These are phyloP conservation scores for Inga leiocalycina DNA, from an alignment of 306 rosid species.

Conservation along the genomic window DNA sequence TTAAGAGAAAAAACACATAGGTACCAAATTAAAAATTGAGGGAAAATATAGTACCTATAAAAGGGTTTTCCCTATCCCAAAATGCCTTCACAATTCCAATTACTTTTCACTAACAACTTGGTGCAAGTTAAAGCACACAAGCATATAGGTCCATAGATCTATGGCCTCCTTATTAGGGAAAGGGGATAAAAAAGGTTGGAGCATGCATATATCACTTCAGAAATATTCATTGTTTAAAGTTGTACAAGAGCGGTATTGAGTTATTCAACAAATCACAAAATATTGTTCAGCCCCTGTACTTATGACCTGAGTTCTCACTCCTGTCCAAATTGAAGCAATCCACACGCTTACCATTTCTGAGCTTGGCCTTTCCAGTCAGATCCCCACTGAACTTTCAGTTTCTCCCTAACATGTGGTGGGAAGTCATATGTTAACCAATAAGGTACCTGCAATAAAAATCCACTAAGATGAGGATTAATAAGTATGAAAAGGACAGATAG, in stretches of 20 bases:
- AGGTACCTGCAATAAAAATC: slow-evolving; percentile 61
- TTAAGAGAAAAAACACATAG: too few relatives aligned
- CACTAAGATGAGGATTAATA: slow-evolving; percentile 27
- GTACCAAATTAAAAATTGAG: too few relatives aligned
- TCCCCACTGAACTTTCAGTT: slow-evolving; percentile 71
- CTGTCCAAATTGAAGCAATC: slow-evolving; percentile 20
- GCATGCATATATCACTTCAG: neutral
- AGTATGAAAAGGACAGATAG: neutral
- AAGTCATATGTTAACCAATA: slow-evolving; percentile 91
- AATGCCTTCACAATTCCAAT: slow-evolving; percentile 8
- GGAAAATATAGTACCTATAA: too few relatives aligned
- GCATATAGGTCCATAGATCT: neutral
- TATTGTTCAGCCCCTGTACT: neutral
- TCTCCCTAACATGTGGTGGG: slow-evolving; percentile 80
- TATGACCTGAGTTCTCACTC: slow-evolving; percentile 11
- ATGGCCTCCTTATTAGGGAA: neutral
- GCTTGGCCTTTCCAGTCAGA: slow-evolving; percentile 96
- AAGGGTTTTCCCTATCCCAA: neutral
- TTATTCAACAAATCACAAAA: slow-evolving; percentile 12
- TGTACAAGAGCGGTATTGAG: slow-evolving; percentile 1
- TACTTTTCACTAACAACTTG: neutral
- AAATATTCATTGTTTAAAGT: slow-evolving; percentile 18
- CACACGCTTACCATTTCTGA: slow-evolving; percentile 73
- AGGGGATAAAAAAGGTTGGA: neutral
- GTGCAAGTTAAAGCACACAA: neutral